These are phyloP conservation scores for Fusarium sp. DNA, from an alignment of 2,329 filamentous ascomycete species.

Conservation along the genomic window DNA sequence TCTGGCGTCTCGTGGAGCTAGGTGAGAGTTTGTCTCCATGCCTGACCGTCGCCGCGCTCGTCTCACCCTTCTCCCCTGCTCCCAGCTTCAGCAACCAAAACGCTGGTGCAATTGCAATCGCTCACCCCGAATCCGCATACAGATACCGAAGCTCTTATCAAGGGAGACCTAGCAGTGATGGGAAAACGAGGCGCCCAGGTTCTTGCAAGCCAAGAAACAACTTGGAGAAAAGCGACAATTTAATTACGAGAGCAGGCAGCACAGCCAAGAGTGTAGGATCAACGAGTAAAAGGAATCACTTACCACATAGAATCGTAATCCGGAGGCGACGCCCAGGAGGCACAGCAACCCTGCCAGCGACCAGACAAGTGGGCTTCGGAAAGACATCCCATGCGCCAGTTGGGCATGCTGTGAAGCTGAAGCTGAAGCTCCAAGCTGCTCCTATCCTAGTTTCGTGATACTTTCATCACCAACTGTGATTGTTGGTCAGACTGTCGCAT, in stretches of 20 bases:
- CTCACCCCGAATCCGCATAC: not conserved
- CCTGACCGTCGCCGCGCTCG: not conserved
- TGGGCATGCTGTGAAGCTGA: not conserved
- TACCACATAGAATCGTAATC: slow-evolving; percentile 12
- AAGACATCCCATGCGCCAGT: not conserved
- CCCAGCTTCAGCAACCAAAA: not conserved
- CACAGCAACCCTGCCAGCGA: not conserved
- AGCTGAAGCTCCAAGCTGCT: not conserved
- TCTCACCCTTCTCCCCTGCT: slow-evolving; percentile 1
- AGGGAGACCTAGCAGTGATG: not conserved
- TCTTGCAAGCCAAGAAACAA: not conserved
- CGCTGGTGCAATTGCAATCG: not conserved
- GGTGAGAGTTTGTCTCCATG: not conserved
- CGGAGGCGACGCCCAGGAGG: slow-evolving; percentile 4
- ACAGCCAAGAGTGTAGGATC: not conserved
- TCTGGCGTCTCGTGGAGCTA: not conserved
- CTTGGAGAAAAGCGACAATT: not conserved
- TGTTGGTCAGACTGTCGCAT: not conserved
- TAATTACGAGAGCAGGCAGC: not conserved
- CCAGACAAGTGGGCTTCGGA: slow-evolving; percentile 2
- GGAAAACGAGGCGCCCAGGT: not conserved
- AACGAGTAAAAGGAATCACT: not conserved
- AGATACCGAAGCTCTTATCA: not conserved
- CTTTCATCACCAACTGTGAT: not conserved
- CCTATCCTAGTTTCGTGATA: not conserved